Evolutionary conservation across 2,329 filamentous ascomycete species (phyloP), one percentile per base, ranked within the genome.

Genomic region (Colletotrichum godetiae): DNA sequence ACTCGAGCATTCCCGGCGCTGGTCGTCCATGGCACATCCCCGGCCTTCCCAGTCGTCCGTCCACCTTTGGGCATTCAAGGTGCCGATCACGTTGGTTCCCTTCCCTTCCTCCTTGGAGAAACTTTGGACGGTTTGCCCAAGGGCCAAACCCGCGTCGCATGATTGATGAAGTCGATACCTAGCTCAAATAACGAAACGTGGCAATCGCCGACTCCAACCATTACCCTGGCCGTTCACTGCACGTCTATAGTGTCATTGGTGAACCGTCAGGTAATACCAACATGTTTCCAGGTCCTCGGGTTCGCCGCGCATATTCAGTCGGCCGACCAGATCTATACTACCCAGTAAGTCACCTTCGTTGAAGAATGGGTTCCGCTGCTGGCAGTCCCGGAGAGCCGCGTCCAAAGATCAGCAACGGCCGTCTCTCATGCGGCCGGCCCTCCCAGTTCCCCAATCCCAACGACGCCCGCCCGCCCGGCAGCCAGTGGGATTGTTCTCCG

Each of bases 391-490:
- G 57, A 68, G 37, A 55, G 59, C 24, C 69, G 66, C 42, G 37
- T 33, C 27, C n/a, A 29, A 55, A 22, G 19, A 63, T 29, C 13
- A 59, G 46, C 24, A 68, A 68, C 27, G 68, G 57, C 19, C 69
- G n/a, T 60, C 65, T n/a, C 19, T 33, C 46, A 59, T 46, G 58
- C 58, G 58, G 11, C 69, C 59, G 37, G 64, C 65, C 65, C 49
- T 35, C 68, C 64, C 57, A 53, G 31, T 13, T 24, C 64, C 22
- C 58, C 57, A 37, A 24, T 46, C 49, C 19, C 22, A 49, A 53
- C 29, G 52, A 58, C 22, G 29, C 27, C 49, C 49, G 22, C 31
- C 58, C 59, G 58, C 27, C n/a, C 19, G 29, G 37, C 24, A 59
- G 61, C 52, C 64, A 64, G 57, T 33, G 29, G 29, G 37, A 5